Conservation (phyloP, 192 early-diverging fungal genomes). For the Kappamyces sp. region DNA sequence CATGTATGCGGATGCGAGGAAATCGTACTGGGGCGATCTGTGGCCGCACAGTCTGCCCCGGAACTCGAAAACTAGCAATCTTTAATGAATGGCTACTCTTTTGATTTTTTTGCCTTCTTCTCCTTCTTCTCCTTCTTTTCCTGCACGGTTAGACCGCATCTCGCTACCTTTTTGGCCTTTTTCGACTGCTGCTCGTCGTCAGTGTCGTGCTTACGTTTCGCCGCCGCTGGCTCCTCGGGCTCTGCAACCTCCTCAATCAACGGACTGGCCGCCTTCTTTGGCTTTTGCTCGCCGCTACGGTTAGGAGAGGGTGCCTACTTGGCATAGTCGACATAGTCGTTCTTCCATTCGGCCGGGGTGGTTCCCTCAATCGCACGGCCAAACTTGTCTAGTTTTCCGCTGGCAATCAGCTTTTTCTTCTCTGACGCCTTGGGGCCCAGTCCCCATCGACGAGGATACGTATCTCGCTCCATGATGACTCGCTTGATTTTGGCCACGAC, state of each 20-base stretch:
- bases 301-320: constrained; percentile 21
- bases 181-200: constrained; percentile 46
- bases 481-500: constrained; percentile 99
- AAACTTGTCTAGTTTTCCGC: constrained; percentile 96
- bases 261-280: constrained; percentile 22
- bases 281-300: constrained; percentile 18
- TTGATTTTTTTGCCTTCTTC: constrained; percentile 26
- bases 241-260: constrained; percentile 35
- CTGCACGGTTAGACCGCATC: constrained; percentile 37
- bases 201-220: constrained; percentile 30
- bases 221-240: constrained; percentile 22
- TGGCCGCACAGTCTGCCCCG: not conserved
- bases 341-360: constrained; percentile 81
- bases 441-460: constrained; percentile 97
- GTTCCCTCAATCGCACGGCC: constrained; percentile 84
- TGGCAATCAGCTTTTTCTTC: constrained; percentile 98
- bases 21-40: constrained; percentile 10
- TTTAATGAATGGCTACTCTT: constrained; percentile 5
- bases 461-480: constrained; percentile 99
- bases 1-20: constrained; percentile 1
- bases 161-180: constrained; percentile 32
- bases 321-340: constrained; percentile 45
- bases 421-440: constrained; percentile 90
- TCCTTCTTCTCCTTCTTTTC: constrained; percentile 47
- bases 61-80: not conserved